Evolutionary conservation across 495 filamentous ascomycete species (phyloP).

Genomic region (Penicillium arizonense): DNA sequence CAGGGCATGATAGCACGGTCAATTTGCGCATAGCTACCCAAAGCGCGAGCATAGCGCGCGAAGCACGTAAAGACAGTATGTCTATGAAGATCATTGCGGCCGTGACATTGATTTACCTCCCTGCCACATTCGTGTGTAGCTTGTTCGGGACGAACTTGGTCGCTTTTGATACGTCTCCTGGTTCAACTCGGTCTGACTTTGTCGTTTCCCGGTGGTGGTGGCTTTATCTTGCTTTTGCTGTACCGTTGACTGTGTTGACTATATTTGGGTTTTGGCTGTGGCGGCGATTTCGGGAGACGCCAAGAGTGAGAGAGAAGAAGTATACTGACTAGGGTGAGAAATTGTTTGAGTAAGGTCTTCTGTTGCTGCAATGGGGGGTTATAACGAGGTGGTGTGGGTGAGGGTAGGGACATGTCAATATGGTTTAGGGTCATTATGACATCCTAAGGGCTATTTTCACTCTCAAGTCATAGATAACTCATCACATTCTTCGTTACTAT

Average conservation of each 20-base stretch:
- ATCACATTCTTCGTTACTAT: too few species aligned
- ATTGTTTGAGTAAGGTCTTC: too few species aligned
- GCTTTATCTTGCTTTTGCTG: slow-evolving; percentile 19
- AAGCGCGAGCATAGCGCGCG: slow-evolving; percentile 25
- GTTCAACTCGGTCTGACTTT: slow-evolving; percentile 7
- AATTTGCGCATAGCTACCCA: slow-evolving; percentile 24
- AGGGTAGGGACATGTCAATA: too few species aligned
- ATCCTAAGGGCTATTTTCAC: too few species aligned
- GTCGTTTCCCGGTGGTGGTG: slow-evolving; percentile 16
- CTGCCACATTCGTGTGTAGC: slow-evolving; percentile 32
- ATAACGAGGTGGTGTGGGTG: too few species aligned
- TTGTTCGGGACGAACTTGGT: slow-evolving; percentile 20
- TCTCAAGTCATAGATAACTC: too few species aligned
- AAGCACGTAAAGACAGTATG: slow-evolving; percentile 31
- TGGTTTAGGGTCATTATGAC: too few species aligned
- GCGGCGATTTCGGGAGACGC: slow-evolving; percentile 1
- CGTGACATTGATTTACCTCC: slow-evolving; percentile 38
- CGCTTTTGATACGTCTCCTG: slow-evolving; percentile 8
- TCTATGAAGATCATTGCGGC: slow-evolving; percentile 41
- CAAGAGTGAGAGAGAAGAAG: too few species aligned
- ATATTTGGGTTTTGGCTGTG: slow-evolving; percentile 14
- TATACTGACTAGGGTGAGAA: too few species aligned
- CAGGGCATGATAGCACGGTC: slow-evolving; percentile 18
- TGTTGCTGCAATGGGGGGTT: too few species aligned
- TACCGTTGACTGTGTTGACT: slow-evolving; percentile 15